Base-by-base conservation (phyloP, 2,329 filamentous ascomycete species). In the Hypomyces perniciosus region DNA sequence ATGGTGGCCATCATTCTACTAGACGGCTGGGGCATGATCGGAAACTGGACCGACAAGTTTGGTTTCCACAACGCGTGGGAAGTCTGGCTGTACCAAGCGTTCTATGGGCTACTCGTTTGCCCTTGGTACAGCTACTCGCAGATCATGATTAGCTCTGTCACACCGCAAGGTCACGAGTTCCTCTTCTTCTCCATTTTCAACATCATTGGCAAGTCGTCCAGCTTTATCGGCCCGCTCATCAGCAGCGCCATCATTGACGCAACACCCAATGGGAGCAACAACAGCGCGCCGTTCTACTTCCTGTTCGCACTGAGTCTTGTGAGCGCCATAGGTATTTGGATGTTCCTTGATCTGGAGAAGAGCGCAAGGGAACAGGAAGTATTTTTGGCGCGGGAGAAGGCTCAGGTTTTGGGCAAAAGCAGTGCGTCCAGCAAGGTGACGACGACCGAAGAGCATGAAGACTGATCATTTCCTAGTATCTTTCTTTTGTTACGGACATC, bases 41-140 rank as follows among this genome's bases (percentile, higher is more conserved):
- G 72, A 2, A 74, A 72, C 57, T 74, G 72, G 72, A 74, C 71
- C 1, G 55, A 67, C 44, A 62, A 60, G 8, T 72, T 74, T 31
- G 72, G 72, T 1, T 75, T 74, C 61, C 69, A 73, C 51, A 66
- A 74, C 39, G 62, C 66, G 20, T 75, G 72, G 72, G 72, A 75
- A 53, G 59, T 74, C 27, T 75, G 72, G 72, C 46, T 71, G 0
- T 74, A 73, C 54, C 72, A 74, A 55, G 66, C 65, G 7, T 84
- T 82, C 56, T 86, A 85, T 58, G 83, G 84, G 0, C 69, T 87
- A 1, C 76, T 85, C 43, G 79, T 86, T 6, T 85, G 83, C 55
- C 83, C 83, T 0, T 86, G 83, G 83, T 86, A 86, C 64, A 81
- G 79, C 44, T 87, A 87, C 65, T 80, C 77, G 0, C 83, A 86